Base-by-base conservation (phyloP, 1,139 yeast species). In the Magnusiomyces clavatus region DNA sequence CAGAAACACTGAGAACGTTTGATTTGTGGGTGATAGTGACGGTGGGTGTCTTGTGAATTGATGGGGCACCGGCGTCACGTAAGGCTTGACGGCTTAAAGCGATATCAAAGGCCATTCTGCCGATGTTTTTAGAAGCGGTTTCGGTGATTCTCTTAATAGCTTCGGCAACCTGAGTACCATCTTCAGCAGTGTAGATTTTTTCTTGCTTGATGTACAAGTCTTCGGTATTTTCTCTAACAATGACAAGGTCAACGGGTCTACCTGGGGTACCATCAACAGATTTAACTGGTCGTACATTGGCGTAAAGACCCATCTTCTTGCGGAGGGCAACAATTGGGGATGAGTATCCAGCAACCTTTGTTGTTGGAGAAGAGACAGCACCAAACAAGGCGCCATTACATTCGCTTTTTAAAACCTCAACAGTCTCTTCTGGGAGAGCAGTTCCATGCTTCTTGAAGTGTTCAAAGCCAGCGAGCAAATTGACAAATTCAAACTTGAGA, bases 361-460 rank as follows among this genome's bases (percentile, higher is more conserved):
- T 81, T 49, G 95, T 77, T 59, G 98, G 98, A 20, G 97, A 89
- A 49, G 95, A 65, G 48, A 92, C 98, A 50, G 98, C 96, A 60
- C 98, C 98, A 64, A 92, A 92, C 56, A 92, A 77, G 13, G 97
- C 98, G 74, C 97, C 97, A 64, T 92, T 96, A 71, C 98, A 92
- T 61, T 86, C 83, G 46, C 76, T 74, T 67, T 83, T 77, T 68
- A 92, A 80, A n/a, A 80, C 74, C 43, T 81, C 81, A 40, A 94
- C 94, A 35, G 98, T 92, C 65, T 81, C 85, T 49, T 89, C 95
- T 29, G 99, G 98, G 59, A 92, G 78, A 44, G 98, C 98, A 53
- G 85, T 83, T 51, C 98, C 99, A 24, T 96, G 88, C 66, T 83
- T 78, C 69, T 88, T 84, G 77, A 92, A 92, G 62, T 85, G 80